These are phyloP conservation scores for Evernia prunastri DNA, from an alignment of 495 filamentous ascomycete genomes.

Conservation along the genomic window DNA sequence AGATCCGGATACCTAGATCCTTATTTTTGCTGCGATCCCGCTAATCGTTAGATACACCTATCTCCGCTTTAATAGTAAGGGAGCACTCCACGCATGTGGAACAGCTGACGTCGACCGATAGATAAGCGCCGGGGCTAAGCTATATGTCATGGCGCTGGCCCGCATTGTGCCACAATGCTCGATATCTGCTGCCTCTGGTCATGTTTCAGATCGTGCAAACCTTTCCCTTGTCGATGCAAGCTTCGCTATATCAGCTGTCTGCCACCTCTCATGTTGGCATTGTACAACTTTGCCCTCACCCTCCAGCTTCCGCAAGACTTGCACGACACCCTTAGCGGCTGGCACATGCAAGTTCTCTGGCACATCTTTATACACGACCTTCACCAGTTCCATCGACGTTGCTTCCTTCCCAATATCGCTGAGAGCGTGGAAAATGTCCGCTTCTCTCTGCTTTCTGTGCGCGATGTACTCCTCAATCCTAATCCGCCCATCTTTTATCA, in stretches of 20 bases:
- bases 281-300: conserved; percentile 55
- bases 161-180: neutral
- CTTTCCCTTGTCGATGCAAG: conserved; percentile 2
- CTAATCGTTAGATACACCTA: neutral
- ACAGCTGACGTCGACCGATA: neutral
- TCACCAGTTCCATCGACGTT: conserved; percentile 73
- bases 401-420: conserved; percentile 35
- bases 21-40: neutral
- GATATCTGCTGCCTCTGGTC: neutral
- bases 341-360: conserved; percentile 67
- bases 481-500: conserved; percentile 56
- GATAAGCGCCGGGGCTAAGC: neutral
- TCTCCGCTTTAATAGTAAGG: neutral
- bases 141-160: neutral
- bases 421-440: conserved; percentile 69
- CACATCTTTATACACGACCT: conserved; percentile 74
- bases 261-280: conserved; percentile 49
- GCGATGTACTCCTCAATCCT: conserved; percentile 75
- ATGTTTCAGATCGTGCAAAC: neutral
- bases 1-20: neutral
- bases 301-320: conserved; percentile 64
- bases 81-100: neutral
- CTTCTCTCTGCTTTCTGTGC: conserved; percentile 73
- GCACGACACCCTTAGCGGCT: conserved; percentile 60
- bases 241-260: conserved; percentile 30